These are phyloP conservation scores for Aspergillus bridgeri DNA, from an alignment of 495 filamentous ascomycete genomes.

Conservation along the genomic window DNA sequence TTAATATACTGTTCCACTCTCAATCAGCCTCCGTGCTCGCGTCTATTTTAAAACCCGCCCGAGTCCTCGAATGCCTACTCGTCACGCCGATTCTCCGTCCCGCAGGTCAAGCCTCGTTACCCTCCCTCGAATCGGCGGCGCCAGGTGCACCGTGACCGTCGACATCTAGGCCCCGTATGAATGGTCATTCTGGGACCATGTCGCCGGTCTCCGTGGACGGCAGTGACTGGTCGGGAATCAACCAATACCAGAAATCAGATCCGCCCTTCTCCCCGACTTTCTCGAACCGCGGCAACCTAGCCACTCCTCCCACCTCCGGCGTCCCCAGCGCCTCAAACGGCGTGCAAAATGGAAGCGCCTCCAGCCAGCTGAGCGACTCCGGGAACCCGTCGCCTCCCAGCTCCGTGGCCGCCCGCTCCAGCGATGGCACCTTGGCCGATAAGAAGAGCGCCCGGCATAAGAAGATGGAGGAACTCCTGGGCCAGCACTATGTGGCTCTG, in stretches of 20 bases:
- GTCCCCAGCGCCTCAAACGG: slow-evolving; percentile 59
- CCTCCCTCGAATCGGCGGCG: background rate
- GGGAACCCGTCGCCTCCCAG: slow-evolving; percentile 79
- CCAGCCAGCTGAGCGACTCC: slow-evolving; percentile 37
- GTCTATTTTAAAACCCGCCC: background rate
- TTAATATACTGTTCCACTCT: slow-evolving; percentile 1
- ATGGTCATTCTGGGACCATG: slow-evolving; percentile 63
- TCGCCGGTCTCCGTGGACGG: slow-evolving; percentile 80
- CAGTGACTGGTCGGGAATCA: slow-evolving; percentile 84
- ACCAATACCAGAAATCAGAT: slow-evolving; percentile 64
- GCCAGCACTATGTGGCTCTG: slow-evolving; percentile 78
- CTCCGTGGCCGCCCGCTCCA: slow-evolving; percentile 75
- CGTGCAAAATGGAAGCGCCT: slow-evolving; percentile 30
- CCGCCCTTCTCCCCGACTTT: slow-evolving; percentile 51
- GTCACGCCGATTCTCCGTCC: slow-evolving; percentile 2
- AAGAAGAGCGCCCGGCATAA: slow-evolving; percentile 54
- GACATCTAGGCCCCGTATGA: slow-evolving; percentile 43
- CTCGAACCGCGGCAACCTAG: slow-evolving; percentile 58
- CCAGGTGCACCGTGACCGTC: slow-evolving; percentile 1
- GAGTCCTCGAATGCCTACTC: slow-evolving; percentile 20
- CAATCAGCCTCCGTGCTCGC: background rate
- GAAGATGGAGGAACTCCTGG: slow-evolving; percentile 64
- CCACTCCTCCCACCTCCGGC: slow-evolving; percentile 67
- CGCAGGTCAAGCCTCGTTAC: background rate
- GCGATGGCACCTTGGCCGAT: slow-evolving; percentile 61